Evolutionary conservation across 805 yeast genomes (phyloP).

Genomic region (Ogataea degrootiae): DNA sequence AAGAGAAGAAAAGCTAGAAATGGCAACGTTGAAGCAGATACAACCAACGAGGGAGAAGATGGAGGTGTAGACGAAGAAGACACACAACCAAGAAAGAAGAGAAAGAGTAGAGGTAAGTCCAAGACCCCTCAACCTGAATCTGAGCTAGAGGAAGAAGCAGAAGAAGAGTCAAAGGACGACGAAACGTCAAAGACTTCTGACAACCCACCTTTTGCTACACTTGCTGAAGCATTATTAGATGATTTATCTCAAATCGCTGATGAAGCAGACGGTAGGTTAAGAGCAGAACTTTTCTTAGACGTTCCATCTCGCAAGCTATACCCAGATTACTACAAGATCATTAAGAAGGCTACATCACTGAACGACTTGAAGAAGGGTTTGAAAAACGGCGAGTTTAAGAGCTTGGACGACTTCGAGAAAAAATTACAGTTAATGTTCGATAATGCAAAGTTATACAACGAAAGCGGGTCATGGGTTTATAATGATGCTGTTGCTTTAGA

Average conservation of each 20-base stretch:
- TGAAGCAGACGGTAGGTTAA: conserved; percentile 37
- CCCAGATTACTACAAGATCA: conserved; percentile 78
- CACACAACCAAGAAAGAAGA: conserved; percentile 3
- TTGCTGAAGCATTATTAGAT: conserved; percentile 35
- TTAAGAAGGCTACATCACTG: conserved; percentile 57
- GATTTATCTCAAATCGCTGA: conserved; percentile 38
- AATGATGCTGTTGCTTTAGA: conserved; percentile 51
- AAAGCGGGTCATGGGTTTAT: conserved; percentile 61
- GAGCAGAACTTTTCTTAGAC: conserved; percentile 54
- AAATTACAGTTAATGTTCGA: conserved; percentile 53
- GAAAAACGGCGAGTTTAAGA: conserved; percentile 30
- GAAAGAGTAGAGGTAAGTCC: conserved; percentile 1
- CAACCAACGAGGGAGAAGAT: conserved; percentile 5
- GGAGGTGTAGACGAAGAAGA: conserved; percentile 8
- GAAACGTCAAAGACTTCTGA: conserved; percentile 7
- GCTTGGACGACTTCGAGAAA: conserved; percentile 42
- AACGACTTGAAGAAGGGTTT: conserved; percentile 48
- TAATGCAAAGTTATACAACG: conserved; percentile 69
- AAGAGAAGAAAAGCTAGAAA: conserved; percentile 36
- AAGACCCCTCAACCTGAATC: conserved; percentile 1
- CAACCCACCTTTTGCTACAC: conserved; percentile 14
- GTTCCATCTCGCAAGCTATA: conserved; percentile 75
- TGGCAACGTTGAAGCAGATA: conserved; percentile 20
- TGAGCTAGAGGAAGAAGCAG: conserved; percentile 2
- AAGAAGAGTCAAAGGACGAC: conserved; percentile 5